Evolutionary conservation across 495 filamentous ascomycete genomes (phyloP), one percentile per base, ranked within the genome.

Genomic region (Lepraria neglecta): DNA sequence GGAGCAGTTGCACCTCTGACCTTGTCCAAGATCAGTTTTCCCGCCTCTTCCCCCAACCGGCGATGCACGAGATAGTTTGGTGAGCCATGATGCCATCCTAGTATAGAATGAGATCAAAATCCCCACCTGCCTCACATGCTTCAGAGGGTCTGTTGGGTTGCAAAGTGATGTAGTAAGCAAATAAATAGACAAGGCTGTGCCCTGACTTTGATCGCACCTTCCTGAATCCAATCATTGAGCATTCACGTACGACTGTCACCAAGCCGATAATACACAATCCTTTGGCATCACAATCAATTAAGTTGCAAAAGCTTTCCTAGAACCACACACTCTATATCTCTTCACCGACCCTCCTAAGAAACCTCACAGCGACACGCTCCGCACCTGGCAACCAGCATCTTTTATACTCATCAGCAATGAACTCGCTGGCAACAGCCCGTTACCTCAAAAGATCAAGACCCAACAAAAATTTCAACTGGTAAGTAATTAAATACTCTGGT

Each of bases 301-400:
- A n/a, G 31, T 9, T 31, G n/a, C 28, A 52, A 10, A 31, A 15
- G 31, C 31, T 31, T 31, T 31, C 48, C 48, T 31, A 31, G n/a
- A 4, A n/a, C 17, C 48, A 10, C 15, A 31, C 15, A 4, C 0
- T 3, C 27, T 38, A 38, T 12, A 11, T 38, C 35, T 38, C 27
- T 52, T 33, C 48, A n/a, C 27, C 48, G 28, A 52, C 15, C 48
- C 28, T 52, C 48, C 48, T 52, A 52, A 52, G 48, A 52, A 52
- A 19, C 14, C 28, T 24, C 15, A n/a, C 27, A 7, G 28, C 15
- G 15, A 33, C 48, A 24, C 15, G 48, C 28, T 31, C 48, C 28
- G 27, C 48, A 31, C 48, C 48, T 52, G 28, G 28, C 28, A 33
- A 31, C 48, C 10, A 52, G 48, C 28, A 52, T 52, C 27, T 30